Evolutionary conservation across 495 filamentous ascomycete species (phyloP).

Genomic region (Trichoderma asperelloides): DNA sequence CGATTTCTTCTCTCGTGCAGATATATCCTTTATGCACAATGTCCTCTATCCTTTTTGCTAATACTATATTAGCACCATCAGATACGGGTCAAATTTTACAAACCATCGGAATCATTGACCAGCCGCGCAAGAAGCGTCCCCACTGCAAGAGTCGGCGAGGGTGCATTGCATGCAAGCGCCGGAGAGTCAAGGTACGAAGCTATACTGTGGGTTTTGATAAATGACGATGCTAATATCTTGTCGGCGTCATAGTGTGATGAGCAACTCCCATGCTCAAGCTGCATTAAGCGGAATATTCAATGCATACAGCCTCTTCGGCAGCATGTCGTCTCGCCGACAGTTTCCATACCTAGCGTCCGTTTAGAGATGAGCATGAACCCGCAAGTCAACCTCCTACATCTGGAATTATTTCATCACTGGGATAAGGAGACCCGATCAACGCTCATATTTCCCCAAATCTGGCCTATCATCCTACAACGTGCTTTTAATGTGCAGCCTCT

Average conservation of each 20-base stretch:
- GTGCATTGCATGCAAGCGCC: conserved; percentile 11
- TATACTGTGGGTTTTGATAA: neutral
- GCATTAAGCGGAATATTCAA: conserved; percentile 12
- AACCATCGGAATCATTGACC: neutral
- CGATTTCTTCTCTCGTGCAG: neutral
- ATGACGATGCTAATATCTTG: neutral
- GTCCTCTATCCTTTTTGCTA: neutral
- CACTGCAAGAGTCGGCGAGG: conserved; percentile 14
- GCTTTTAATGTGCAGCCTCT: conserved; percentile 11
- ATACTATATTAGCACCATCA: neutral
- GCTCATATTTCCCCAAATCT: conserved; percentile 14
- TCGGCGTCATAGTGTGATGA: conserved; percentile 12
- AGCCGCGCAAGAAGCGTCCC: conserved; percentile 10
- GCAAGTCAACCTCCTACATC: conserved; percentile 11
- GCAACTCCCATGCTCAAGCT: conserved; percentile 11
- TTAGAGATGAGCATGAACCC: neutral
- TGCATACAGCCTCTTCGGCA: neutral
- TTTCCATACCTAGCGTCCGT: neutral
- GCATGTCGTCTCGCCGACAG: neutral
- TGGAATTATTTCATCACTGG: conserved; percentile 14
- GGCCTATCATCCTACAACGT: conserved; percentile 12
- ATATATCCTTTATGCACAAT: neutral
- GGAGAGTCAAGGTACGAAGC: conserved; percentile 13
- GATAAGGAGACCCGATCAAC: conserved; percentile 10
- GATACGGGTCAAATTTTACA: neutral